Evolutionary conservation across 179 eudicot species (phyloP).

Genomic region (Nepenthes alata): DNA sequence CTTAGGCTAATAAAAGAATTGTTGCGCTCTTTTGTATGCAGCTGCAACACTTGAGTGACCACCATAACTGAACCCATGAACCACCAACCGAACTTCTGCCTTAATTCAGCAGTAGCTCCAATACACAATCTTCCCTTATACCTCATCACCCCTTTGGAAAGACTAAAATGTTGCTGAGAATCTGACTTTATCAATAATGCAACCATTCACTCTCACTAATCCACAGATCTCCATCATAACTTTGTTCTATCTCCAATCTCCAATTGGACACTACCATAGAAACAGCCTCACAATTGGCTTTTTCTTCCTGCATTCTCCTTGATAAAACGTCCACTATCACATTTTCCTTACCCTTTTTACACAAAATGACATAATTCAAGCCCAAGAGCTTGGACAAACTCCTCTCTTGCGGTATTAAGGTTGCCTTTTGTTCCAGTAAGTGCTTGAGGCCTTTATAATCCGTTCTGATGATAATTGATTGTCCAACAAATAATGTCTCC

Average conservation of each 20-base stretch:
- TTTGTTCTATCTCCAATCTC: not conserved
- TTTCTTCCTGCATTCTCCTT: not conserved
- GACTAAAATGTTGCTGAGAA: too few species aligned
- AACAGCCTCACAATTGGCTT: not conserved
- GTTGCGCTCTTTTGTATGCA: too few species aligned
- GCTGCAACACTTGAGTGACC: not conserved
- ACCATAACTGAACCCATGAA: not conserved
- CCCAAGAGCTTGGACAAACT: not conserved
- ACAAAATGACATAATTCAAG: not conserved
- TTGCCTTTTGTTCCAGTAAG: not conserved
- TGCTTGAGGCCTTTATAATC: not conserved
- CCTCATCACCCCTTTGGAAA: too few species aligned
- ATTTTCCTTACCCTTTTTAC: not conserved
- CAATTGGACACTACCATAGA: not conserved
- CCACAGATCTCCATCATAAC: not conserved
- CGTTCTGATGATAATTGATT: not conserved
- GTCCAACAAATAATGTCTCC: not conserved
- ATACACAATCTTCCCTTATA: too few species aligned
- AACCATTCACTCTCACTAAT: too few species aligned
- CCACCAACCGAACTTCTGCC: too few species aligned
- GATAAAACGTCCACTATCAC: not conserved
- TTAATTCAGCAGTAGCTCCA: too few species aligned
- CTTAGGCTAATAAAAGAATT: not conserved
- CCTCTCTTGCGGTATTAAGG: not conserved
- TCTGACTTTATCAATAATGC: too few species aligned